Conservation (phyloP, 176 grass and related monocot species). For the Carex littledalei region DNA sequence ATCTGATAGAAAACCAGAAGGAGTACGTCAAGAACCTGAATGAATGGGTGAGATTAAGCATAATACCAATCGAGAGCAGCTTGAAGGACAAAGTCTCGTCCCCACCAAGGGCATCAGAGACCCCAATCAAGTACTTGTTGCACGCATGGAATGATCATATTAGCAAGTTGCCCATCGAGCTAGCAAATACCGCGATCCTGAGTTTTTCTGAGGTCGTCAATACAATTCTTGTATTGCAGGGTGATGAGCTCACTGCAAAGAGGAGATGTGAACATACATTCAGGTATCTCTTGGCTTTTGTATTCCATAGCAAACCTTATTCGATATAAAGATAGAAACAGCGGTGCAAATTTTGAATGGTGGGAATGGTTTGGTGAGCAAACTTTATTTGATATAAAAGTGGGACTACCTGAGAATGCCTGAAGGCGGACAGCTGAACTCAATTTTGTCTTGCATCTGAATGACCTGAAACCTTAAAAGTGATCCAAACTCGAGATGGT, state of each 20-base stretch:
- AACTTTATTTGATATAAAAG: background rate
- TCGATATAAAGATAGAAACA: background rate
- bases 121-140: conserved; percentile 69
- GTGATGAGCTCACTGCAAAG: conserved; percentile 55
- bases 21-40: conserved; percentile 69
- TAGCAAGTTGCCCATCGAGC: conserved; percentile 66
- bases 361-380: background rate
- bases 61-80: conserved; percentile 84
- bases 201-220: conserved; percentile 63
- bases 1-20: conserved; percentile 73
- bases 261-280: conserved; percentile 46
- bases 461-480: background rate
- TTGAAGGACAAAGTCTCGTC: conserved; percentile 85
- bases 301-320: background rate
- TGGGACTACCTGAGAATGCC: background rate
- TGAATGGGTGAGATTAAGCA: conserved; percentile 77
- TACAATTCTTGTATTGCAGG: conserved; percentile 56
- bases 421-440: background rate
- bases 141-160: conserved; percentile 75
- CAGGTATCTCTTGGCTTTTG: background rate
- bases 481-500: background rate
- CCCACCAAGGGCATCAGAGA: conserved; percentile 48
- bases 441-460: background rate
- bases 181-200: conserved; percentile 57
- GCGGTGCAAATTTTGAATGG: background rate